Evolutionary conservation across 225 moss, liverwort and hornwort species (phyloP), one percentile per base, ranked within the genome.

Genomic region (Asterella californica): DNA sequence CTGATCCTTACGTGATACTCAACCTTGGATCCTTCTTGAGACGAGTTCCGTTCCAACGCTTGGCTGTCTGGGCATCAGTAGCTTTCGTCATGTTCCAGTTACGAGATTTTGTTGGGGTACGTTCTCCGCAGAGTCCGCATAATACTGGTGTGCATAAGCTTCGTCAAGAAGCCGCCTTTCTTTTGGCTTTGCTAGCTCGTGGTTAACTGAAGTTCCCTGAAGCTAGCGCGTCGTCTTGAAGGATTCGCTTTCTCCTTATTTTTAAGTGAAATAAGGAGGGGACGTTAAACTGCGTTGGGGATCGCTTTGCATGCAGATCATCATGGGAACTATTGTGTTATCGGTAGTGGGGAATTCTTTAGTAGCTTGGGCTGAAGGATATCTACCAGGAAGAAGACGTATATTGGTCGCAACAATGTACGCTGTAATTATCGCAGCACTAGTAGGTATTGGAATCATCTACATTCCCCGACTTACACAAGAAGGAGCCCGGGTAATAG

Each of bases 61-160:
- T 84, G 74, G 84, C 82, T 30, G 90, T 90, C 38, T 90, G 90
- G 90, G 65, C 81, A 5, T 83, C 80, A 14, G 87, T 90, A 74
- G 85, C 82, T 60, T 32, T 87, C n/a, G 80, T 78, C 47, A 85
- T 87, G 85, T 87, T 83, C 68, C 90, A 90, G 78, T 85, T 90
- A 34, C 85, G 83, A 49, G 90, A 87, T 84, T 90, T 90, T 86
- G 90, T 90, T 47, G 90, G 90, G 87, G 90, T 90, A 57, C 38
- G 85, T 82, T 69, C 19, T 34, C 10, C 46, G 6, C 24, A 25
- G 45, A 70, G 15, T 65, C 15, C 14, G 65, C 32, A 33, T 65
- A 0, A 57, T 1, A 57, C 57, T 57, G 19, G 17, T 57, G 57
- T 57, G 22, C 0, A 21, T 57, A 57, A 24, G 24, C 57, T 21